Conservation (phyloP, 495 filamentous ascomycete genomes). For the Thermochaetoides thermophila region DNA sequence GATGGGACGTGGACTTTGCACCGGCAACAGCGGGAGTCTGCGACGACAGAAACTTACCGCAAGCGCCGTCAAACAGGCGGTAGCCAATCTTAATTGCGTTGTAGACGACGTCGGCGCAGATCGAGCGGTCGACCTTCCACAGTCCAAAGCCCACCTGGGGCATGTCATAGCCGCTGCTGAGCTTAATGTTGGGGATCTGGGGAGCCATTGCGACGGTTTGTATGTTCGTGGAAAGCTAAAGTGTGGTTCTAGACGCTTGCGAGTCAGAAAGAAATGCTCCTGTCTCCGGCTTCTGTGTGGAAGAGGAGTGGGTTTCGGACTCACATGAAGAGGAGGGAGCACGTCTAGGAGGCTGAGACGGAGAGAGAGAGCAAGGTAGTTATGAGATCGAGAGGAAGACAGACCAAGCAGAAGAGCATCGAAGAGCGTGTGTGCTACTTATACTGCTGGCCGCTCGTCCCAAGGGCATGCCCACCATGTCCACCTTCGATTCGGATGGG, state of each 20-base stretch:
- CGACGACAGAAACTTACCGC: constrained; percentile 43
- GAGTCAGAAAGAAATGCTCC: too few relatives aligned
- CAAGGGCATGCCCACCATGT: background rate
- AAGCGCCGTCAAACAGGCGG: constrained; percentile 74
- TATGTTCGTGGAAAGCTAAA: constrained; percentile 1
- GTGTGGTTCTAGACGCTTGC: background rate
- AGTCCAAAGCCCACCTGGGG: constrained; percentile 71
- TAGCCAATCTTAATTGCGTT: constrained; percentile 83
- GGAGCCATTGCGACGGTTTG: constrained; percentile 16
- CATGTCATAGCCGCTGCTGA: constrained; percentile 72
- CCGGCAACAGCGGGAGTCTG: too few relatives aligned
- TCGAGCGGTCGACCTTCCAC: constrained; percentile 76
- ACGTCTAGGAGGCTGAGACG: too few relatives aligned
- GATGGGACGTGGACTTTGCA: background rate
- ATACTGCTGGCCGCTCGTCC: background rate
- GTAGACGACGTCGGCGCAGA: constrained; percentile 67
- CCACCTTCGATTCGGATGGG: background rate
- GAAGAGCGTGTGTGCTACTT: background rate
- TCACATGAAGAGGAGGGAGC: too few relatives aligned
- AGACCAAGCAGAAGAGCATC: background rate
- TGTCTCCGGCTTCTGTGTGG: too few relatives aligned
- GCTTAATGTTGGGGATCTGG: constrained; percentile 38
- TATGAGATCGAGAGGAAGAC: background rate
- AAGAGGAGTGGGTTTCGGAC: too few relatives aligned
- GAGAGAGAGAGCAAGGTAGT: background rate